Base-by-base conservation (phyloP, 1,139 yeast species). In the Magnusiomyces sp. region DNA sequence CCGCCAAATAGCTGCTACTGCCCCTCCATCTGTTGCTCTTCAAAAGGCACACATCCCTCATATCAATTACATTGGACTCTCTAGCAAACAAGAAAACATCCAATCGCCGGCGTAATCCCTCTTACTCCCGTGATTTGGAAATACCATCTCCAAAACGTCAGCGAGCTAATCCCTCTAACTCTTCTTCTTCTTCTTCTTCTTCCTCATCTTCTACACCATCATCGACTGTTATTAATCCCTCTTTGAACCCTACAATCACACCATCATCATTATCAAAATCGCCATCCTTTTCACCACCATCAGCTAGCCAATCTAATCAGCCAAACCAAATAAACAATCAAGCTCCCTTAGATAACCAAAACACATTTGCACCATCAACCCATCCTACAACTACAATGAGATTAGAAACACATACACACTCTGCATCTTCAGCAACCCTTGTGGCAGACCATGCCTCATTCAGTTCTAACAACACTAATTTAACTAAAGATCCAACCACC, bases 31-130 rank as follows among this genome's bases (percentile, higher is more conserved):
- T 23, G 29, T 7, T 23, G 29, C 29, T 23, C 20, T 2, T 29
- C 14, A 23, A 14, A 9, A 19, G 16, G 5, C 16, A 17, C 16
- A 17, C 34, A 29, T 23, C 34, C 10, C 20, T 41, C 36, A 20
- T 20, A 31, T 2, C 34, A 20, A 2, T 33, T 23, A 29, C 36
- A 23, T 23, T 17, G 44, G 36, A 23, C 19, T 40, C 43, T 27
- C 43, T 27, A 14, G n/a, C 27, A 17, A n/a, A 31, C 5, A 10
- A 10, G 3, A n/a, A 29, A 44, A 14, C 41, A 16, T 44, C 46
- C 41, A n/a, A 32, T 44, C 46, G 38, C 46, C 37, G 41, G 46
- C 46, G 46, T 36, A 34, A 36, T 40, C 31, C 40, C 27, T 44
- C 38, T 29, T 27, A 20, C 20, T 29, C 29, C 41, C 37, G 46